These are phyloP conservation scores for Arachnomyces sp. DNA, from an alignment of 2,329 filamentous ascomycete species.

Conservation along the genomic window DNA sequence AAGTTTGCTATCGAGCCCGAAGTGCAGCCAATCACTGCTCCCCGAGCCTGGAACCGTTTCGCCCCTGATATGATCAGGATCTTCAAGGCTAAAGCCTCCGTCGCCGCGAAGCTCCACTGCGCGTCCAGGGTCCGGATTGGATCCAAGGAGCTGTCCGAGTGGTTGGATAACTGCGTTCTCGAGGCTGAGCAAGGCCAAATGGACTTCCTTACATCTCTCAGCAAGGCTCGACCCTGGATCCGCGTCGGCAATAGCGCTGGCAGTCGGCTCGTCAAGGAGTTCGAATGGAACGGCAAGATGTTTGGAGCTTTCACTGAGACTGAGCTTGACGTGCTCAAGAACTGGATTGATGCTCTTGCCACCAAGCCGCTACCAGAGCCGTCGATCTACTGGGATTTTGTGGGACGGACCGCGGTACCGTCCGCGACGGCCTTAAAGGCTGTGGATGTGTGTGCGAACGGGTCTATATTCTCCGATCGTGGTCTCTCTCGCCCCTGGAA, in stretches of 20 bases:
- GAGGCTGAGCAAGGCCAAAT: slow-evolving; percentile 24
- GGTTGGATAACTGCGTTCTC: slow-evolving; percentile 33
- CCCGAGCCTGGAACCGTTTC: slow-evolving; percentile 5
- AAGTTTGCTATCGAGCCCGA: slow-evolving; percentile 8
- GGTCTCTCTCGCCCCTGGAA: no score
- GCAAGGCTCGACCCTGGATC: slow-evolving; percentile 35
- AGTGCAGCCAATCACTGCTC: background rate
- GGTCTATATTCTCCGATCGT: no score
- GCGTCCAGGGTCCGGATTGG: slow-evolving; percentile 34
- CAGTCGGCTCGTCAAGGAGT: slow-evolving; percentile 37
- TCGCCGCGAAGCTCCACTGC: slow-evolving; percentile 36
- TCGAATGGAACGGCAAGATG: slow-evolving; percentile 43
- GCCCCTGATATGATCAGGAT: slow-evolving; percentile 18
- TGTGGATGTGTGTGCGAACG: no score
- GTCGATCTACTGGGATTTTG: no score
- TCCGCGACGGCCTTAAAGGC: no score
- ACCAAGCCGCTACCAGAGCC: slow-evolving; percentile 8
- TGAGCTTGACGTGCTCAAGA: slow-evolving; percentile 32
- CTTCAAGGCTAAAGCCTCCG: slow-evolving; percentile 31
- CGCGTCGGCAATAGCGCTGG: slow-evolving; percentile 30
- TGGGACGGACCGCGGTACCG: no score
- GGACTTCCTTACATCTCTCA: slow-evolving; percentile 30
- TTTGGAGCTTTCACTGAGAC: slow-evolving; percentile 43
- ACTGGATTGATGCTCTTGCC: slow-evolving; percentile 35
- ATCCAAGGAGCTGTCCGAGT: slow-evolving; percentile 30